Percentiles rank a stretch among this genome's conserved stretches.
Conservation (phyloP, 2,329 filamentous ascomycete species). For the Basipetospora chlamydospora region DNA sequence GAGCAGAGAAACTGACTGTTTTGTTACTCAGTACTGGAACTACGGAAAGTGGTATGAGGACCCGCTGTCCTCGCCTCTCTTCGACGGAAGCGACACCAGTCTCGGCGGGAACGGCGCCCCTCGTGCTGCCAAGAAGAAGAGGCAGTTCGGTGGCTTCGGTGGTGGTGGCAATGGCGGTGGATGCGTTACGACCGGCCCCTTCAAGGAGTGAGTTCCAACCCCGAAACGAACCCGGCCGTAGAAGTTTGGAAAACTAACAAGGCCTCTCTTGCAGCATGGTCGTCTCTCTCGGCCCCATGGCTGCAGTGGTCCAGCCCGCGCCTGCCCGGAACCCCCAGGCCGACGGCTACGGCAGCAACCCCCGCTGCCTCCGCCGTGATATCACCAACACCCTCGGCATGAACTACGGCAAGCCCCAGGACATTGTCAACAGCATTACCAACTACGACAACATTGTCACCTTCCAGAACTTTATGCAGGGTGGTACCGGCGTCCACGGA, state of each 20-base stretch:
- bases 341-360: slow-evolving; percentile 20
- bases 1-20: neutral
- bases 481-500: slow-evolving; percentile 20
- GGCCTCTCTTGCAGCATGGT: slow-evolving; percentile 8
- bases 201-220: slow-evolving; percentile 27
- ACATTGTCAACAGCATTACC: slow-evolving; percentile 18
- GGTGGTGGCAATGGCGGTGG: slow-evolving; percentile 33
- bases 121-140: neutral
- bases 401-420: slow-evolving; percentile 9
- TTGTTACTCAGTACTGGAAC: slow-evolving; percentile 29
- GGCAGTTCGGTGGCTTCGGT: slow-evolving; percentile 8
- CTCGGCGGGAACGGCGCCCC: slow-evolving; percentile 31
- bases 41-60: slow-evolving; percentile 33
- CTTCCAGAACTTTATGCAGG: slow-evolving; percentile 17
- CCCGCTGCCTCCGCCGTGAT: slow-evolving; percentile 29
- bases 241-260: neutral
- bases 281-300: slow-evolving; percentile 16
- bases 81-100: slow-evolving; percentile 37
- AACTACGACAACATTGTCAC: slow-evolving; percentile 5
- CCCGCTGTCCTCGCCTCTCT: slow-evolving; percentile 32
- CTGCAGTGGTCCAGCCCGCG: slow-evolving; percentile 9
- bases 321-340: slow-evolving; percentile 6
- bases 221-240: neutral
- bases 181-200: slow-evolving; percentile 34
- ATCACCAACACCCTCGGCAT: slow-evolving; percentile 19